These are phyloP conservation scores for Syzygium malaccense DNA, from an alignment of 441 rosid species.

Conservation along the genomic window DNA sequence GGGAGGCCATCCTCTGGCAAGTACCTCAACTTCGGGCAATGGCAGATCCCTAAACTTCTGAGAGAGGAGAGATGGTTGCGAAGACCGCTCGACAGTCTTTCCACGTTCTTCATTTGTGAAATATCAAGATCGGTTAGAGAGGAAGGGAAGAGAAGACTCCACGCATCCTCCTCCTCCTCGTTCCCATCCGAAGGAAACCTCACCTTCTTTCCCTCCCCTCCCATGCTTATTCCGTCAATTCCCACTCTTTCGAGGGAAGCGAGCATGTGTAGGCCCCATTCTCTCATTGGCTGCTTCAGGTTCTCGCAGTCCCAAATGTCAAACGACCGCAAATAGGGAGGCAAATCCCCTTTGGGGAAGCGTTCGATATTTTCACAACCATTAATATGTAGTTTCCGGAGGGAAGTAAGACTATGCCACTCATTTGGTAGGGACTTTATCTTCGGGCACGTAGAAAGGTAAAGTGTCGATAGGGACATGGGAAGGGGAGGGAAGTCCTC, in stretches of 20 bases:
- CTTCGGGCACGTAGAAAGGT: not conserved
- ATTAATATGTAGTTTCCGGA: fast-evolving
- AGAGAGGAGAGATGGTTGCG: not conserved
- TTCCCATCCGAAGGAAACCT: not conserved
- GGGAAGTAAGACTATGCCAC: not conserved
- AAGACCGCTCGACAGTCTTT: not conserved
- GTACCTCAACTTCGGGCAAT: not conserved
- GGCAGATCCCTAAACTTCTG: fast-evolving
- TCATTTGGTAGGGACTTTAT: not conserved
- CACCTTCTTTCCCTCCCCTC: not conserved
- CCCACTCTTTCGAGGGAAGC: fast-evolving
- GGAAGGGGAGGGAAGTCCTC: not conserved
- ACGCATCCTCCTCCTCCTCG: not conserved
- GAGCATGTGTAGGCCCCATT: not conserved
- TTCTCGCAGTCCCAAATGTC: fast-evolving
- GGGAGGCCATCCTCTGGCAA: not conserved
- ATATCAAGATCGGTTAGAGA: fast-evolving
- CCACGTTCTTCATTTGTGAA: fast-evolving
- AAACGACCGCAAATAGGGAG: not conserved
- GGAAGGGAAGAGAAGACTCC: not conserved
- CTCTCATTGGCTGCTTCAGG: not conserved
- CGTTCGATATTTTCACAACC: not conserved
- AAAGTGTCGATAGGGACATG: not conserved
- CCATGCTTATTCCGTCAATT: not conserved
- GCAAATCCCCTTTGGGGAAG: not conserved